These are phyloP conservation scores for Sporodiniella umbellata DNA, from an alignment of 371 early-diverging fungal genomes.

Conservation along the genomic window DNA sequence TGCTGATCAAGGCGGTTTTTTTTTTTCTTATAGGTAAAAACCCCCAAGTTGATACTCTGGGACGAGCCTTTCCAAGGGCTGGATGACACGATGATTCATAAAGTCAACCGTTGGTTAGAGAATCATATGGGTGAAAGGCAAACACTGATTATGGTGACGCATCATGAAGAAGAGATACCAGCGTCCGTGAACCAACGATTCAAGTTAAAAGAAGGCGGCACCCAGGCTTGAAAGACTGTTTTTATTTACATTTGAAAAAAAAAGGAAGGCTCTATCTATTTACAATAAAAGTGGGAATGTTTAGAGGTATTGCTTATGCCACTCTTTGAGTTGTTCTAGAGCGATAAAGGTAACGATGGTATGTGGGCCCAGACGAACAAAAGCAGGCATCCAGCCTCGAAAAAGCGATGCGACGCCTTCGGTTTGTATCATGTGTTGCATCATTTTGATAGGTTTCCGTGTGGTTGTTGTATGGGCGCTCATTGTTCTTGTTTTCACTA, in stretches of 20 bases:
- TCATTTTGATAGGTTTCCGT: constrained; percentile 37
- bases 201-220: constrained; percentile 28
- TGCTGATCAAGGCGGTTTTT: neutral
- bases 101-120: constrained; percentile 49
- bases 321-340: constrained; percentile 55
- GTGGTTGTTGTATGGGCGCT: constrained; percentile 29
- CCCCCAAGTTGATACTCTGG: constrained; percentile 51
- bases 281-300: neutral
- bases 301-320: constrained; percentile 20
- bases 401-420: constrained; percentile 67
- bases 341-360: constrained; percentile 68
- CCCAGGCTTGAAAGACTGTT: constrained; percentile 4
- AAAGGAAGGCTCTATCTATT: too few species aligned
- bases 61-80: constrained; percentile 66
- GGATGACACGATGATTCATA: constrained; percentile 44
- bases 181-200: constrained; percentile 32
- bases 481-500: constrained; percentile 75
- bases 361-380: constrained; percentile 65
- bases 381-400: constrained; percentile 74
- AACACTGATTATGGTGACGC: constrained; percentile 59
- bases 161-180: constrained; percentile 61
- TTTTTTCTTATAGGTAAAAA: constrained; percentile 29
- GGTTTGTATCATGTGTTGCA: constrained; percentile 49
- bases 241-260: too few species aligned
- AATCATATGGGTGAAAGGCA: constrained; percentile 43